Percentiles rank a stretch among this genome's conserved stretches.
These are phyloP conservation scores for Zanthoxylum bungeanum DNA, from an alignment of 345 rosid species.

Conservation along the genomic window DNA sequence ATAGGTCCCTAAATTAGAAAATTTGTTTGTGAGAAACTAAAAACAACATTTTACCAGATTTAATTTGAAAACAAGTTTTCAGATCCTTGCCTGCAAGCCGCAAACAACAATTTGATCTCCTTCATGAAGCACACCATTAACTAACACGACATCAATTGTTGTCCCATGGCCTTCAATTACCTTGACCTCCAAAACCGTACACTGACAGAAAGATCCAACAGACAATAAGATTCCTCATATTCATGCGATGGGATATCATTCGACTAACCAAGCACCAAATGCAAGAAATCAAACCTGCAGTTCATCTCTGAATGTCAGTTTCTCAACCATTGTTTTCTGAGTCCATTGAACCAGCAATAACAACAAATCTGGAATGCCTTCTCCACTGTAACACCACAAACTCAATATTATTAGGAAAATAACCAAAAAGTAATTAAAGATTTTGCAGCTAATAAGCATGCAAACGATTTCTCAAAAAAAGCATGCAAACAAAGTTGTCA, in stretches of 20 bases:
- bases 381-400: constrained; percentile 62
- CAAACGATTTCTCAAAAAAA: no score
- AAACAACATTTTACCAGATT: constrained; percentile 5
- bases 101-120: constrained; percentile 95
- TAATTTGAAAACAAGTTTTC: background rate
- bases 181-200: constrained; percentile 97
- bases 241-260: background rate
- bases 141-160: constrained; percentile 91
- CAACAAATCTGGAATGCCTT: constrained; percentile 88
- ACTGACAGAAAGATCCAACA: constrained; percentile 46
- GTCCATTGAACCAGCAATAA: constrained; percentile 84
- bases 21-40: constrained; percentile 8
- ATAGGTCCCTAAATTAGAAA: constrained; percentile 71
- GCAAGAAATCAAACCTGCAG: constrained; percentile 51
- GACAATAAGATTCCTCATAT: constrained; percentile 19
- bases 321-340: constrained; percentile 94
- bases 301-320: constrained; percentile 77
- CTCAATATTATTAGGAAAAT: constrained; percentile 16
- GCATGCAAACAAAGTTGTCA: background rate
- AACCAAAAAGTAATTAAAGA: constrained; percentile 9
- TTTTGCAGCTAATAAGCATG: background rate
- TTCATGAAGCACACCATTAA: constrained; percentile 85
- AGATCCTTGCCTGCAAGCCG: constrained; percentile 80
- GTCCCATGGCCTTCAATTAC: constrained; percentile 94
- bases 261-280: background rate